Conservation (phyloP, 2,329 filamentous ascomycete species). For the Arthroderma sp. region DNA sequence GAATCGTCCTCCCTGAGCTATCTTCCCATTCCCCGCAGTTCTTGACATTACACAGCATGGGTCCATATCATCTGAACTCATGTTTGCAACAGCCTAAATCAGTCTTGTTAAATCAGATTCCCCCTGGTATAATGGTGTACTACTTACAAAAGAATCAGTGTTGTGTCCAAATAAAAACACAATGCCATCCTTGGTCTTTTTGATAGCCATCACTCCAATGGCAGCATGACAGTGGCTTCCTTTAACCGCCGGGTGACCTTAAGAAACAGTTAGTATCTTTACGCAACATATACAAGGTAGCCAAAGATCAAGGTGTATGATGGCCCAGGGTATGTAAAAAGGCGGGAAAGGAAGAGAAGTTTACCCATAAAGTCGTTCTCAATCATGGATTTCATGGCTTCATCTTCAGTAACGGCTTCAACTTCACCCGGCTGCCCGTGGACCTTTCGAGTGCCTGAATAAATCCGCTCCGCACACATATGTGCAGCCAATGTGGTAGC, state of each 20-base stretch:
- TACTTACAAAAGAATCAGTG: constrained; percentile 60
- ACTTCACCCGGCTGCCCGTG: constrained; percentile 42
- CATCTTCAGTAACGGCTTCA: constrained; percentile 60
- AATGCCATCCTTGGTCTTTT: constrained; percentile 62
- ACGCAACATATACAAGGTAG: not conserved
- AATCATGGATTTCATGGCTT: constrained; percentile 65
- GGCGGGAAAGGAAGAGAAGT: constrained; percentile 5
- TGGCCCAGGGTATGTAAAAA: constrained; percentile 5
- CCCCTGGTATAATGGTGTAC: not conserved
- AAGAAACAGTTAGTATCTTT: not conserved
- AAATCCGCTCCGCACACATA: constrained; percentile 74
- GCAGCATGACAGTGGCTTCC: constrained; percentile 71
- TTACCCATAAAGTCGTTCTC: constrained; percentile 75
- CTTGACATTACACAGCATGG: constrained; percentile 84
- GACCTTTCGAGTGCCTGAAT: constrained; percentile 51
- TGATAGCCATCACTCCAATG: constrained; percentile 82
- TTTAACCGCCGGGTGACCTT: constrained; percentile 65
- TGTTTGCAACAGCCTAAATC: constrained; percentile 61
- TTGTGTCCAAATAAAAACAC: constrained; percentile 93
- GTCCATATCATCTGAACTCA: constrained; percentile 63
- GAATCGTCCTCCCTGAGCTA: constrained; percentile 35
- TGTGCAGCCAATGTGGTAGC: constrained; percentile 84
- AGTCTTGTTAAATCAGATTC: constrained; percentile 4
- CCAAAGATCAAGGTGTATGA: not conserved
- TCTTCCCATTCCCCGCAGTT: constrained; percentile 39